Conservation (phyloP, 2,329 filamentous ascomycete species). For the Cladosporium colombiae region DNA sequence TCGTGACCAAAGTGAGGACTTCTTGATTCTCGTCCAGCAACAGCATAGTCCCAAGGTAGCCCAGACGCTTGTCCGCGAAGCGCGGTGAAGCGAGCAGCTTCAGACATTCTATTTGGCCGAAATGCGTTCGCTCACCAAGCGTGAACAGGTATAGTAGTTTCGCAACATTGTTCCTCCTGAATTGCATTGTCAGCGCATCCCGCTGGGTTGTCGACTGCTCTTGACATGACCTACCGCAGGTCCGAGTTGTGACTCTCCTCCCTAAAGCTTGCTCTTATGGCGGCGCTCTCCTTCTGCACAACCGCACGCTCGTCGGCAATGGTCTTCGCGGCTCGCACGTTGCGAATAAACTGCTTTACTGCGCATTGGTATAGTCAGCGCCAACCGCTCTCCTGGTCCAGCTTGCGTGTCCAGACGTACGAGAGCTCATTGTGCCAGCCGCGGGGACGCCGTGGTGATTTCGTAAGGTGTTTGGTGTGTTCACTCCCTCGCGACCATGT, state of each 20-base stretch:
- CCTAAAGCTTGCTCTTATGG: conserved; percentile 94
- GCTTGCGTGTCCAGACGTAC: conserved; percentile 19
- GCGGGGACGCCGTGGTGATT: conserved; percentile 12
- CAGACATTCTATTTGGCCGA: conserved; percentile 98
- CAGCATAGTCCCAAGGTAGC: conserved; percentile 94
- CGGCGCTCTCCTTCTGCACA: conserved; percentile 97
- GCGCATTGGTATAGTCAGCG: conserved; percentile 21
- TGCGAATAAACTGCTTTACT: conserved; percentile 99
- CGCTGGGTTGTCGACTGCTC: conserved; percentile 7
- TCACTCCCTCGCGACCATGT: conserved; percentile 3
- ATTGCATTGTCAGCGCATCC: conserved; percentile 12
- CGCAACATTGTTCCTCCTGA: conserved; percentile 95
- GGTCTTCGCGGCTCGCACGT: conserved; percentile 96
- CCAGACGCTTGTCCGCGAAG: conserved; percentile 95
- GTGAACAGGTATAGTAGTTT: conserved; percentile 98
- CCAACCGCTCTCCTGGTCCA: not conserved
- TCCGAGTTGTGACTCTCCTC: conserved; percentile 94
- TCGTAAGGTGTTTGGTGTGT: not conserved
- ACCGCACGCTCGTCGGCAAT: conserved; percentile 98
- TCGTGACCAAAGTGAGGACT: conserved; percentile 93
- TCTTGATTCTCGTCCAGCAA: conserved; percentile 98
- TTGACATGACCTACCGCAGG: conserved; percentile 65
- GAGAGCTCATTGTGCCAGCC: conserved; percentile 21
- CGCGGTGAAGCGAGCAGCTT: conserved; percentile 95
- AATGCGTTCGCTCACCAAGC: conserved; percentile 93